Evolutionary conservation across 2,329 filamentous ascomycete genomes (phyloP).

Genomic region (Dactylonectria macrodidyma): DNA sequence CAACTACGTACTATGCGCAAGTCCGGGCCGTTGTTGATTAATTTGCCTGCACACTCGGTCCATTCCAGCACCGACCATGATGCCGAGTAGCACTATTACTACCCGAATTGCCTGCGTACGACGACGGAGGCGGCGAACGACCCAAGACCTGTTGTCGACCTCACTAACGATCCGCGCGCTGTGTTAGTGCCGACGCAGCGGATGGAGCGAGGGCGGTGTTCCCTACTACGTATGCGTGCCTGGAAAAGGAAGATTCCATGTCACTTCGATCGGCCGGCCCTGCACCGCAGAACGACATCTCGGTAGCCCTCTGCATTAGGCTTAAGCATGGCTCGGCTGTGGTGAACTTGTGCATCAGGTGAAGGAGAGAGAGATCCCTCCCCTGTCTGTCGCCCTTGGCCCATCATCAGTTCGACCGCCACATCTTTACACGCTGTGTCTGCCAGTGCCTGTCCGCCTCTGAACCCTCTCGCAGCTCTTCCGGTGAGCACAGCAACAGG

Average conservation of each 20-base stretch:
- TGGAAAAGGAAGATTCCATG: conserved; percentile 1
- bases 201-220: neutral
- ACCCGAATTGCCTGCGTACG: neutral
- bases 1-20: neutral
- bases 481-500: conserved; percentile 7
- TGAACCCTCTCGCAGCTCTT: neutral
- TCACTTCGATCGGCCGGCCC: neutral
- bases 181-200: neutral
- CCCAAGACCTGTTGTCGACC: neutral
- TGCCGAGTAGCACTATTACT: neutral
- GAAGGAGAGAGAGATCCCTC: neutral
- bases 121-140: neutral
- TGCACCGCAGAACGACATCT: neutral
- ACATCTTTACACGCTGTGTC: neutral
- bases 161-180: conserved; percentile 2
- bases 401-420: neutral
- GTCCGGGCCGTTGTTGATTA: neutral
- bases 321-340: neutral
- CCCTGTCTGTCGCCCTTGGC: neutral
- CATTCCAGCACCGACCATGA: neutral
- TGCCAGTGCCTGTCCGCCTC: neutral
- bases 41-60: neutral
- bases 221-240: neutral
- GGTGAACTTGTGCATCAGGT: conserved; percentile 13
- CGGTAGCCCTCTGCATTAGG: neutral